These are phyloP conservation scores for Mortierella sp. DNA, from an alignment of 371 early-diverging fungal genomes.

Conservation along the genomic window DNA sequence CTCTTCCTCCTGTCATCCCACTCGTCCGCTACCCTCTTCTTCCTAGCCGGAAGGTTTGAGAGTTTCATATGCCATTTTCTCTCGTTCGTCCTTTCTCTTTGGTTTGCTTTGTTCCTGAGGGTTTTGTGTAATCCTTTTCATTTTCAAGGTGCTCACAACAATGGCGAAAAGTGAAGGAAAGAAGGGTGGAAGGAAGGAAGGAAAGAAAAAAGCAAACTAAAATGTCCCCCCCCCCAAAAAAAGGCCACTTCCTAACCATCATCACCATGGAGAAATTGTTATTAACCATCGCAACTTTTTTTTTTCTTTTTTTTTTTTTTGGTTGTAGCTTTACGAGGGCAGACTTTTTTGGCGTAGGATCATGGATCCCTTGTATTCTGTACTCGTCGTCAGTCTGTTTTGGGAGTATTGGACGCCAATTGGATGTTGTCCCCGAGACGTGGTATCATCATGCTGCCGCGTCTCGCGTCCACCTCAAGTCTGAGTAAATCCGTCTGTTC, in stretches of 20 bases:
- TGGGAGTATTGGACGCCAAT: constrained; percentile 69
- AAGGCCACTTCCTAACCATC: not conserved
- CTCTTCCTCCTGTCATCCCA: not conserved
- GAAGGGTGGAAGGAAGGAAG: not conserved
- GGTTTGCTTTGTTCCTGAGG: not conserved
- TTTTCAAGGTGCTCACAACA: not conserved
- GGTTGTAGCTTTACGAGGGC: constrained; percentile 63
- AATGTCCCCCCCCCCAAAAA: not conserved
- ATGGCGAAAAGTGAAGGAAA: not conserved
- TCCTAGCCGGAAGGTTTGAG: constrained; percentile 4
- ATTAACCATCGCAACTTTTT: not conserved
- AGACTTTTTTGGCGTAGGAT: constrained; percentile 70
- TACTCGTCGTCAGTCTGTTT: constrained; percentile 71
- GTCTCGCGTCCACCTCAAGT: constrained; percentile 28
- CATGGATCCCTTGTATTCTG: constrained; percentile 73
- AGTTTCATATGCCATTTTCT: constrained; percentile 7
- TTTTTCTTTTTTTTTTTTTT: not conserved
- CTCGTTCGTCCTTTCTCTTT: not conserved
- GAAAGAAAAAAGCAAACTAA: not conserved
- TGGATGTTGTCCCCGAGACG: constrained; percentile 57
- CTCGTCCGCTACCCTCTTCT: not conserved
- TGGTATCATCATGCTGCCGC: constrained; percentile 34
- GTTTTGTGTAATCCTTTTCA: not conserved
- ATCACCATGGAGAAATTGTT: not conserved
- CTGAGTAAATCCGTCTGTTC: constrained; percentile 18